These are phyloP conservation scores for Shiraia sp. DNA, from an alignment of 2,329 filamentous ascomycete species.

Conservation along the genomic window DNA sequence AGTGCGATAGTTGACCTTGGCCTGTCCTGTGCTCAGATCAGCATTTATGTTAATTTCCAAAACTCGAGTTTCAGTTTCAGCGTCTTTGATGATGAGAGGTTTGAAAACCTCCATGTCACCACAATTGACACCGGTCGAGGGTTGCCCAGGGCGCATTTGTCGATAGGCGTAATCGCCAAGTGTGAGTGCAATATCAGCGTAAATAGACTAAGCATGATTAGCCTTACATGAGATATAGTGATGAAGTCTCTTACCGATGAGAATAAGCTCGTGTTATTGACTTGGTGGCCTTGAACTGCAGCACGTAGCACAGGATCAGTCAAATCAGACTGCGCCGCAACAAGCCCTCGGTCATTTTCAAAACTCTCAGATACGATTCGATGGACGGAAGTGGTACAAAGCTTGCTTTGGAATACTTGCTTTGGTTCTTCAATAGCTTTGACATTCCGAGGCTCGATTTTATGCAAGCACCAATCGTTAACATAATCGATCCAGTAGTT, in stretches of 20 bases:
- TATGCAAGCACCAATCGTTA: slow-evolving; percentile 32
- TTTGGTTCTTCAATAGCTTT: slow-evolving; percentile 42
- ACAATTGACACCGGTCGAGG: slow-evolving; percentile 43
- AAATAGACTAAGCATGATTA: slow-evolving; percentile 11
- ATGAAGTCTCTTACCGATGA: background rate
- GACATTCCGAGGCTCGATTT: slow-evolving; percentile 49
- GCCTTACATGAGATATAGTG: background rate
- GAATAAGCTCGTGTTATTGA: slow-evolving; percentile 2
- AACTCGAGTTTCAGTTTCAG: background rate
- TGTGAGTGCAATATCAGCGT: slow-evolving; percentile 38
- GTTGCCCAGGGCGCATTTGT: slow-evolving; percentile 3
- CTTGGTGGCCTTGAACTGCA: background rate
- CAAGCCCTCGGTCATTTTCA: background rate
- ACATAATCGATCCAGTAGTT: slow-evolving; percentile 46
- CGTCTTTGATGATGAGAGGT: slow-evolving; percentile 14
- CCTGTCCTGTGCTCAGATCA: background rate
- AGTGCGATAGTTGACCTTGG: background rate
- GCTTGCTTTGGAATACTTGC: slow-evolving; percentile 1
- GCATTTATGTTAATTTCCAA: background rate
- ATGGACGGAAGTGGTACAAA: slow-evolving; percentile 3
- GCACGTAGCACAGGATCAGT: background rate
- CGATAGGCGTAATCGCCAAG: slow-evolving; percentile 28
- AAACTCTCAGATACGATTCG: background rate
- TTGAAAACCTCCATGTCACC: slow-evolving; percentile 44
- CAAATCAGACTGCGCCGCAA: slow-evolving; percentile 2